Conservation (phyloP, 176 grass and related monocot genomes). For the Phoenix roebelenii region DNA sequence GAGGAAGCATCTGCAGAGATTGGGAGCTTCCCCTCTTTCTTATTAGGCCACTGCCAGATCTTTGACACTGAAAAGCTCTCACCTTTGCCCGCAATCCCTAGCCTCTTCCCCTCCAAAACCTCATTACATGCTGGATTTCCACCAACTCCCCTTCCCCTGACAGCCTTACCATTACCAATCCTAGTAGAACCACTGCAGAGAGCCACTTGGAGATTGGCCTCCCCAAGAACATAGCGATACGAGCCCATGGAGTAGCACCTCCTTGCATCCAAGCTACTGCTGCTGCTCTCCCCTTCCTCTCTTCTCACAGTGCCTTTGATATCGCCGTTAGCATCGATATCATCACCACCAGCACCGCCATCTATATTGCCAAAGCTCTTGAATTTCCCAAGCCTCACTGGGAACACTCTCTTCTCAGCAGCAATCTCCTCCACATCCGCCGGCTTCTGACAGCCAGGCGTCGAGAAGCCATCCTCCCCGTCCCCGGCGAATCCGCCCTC, state of each 20-base stretch:
- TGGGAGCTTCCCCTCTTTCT: slow-evolving; percentile 48
- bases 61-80: slow-evolving; percentile 97
- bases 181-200: slow-evolving; percentile 20
- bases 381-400: slow-evolving; percentile 81
- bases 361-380: slow-evolving; percentile 27
- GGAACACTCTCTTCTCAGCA: slow-evolving; percentile 34
- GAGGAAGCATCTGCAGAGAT: slow-evolving; percentile 40
- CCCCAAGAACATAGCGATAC: slow-evolving; percentile 64
- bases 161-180: slow-evolving; percentile 7
- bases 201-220: slow-evolving; percentile 44
- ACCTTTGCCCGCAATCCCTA: slow-evolving; percentile 53
- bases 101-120: slow-evolving; percentile 40
- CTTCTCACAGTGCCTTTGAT: not conserved
- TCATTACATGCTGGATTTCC: slow-evolving; percentile 5
- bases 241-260: slow-evolving; percentile 86
- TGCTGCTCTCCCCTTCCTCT: slow-evolving; percentile 55
- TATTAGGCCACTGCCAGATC: slow-evolving; percentile 85
- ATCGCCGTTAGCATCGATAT: not conserved
- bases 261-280: slow-evolving; percentile 49
- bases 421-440: slow-evolving; percentile 9
- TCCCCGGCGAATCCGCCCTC: slow-evolving; percentile 25
- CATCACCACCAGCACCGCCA: slow-evolving; percentile 12
- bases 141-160: slow-evolving; percentile 9
- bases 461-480: slow-evolving; percentile 17
- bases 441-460: slow-evolving; percentile 24